These are phyloP conservation scores for Hypoxylon sp. DNA, from an alignment of 2,329 filamentous ascomycete genomes.

Conservation along the genomic window DNA sequence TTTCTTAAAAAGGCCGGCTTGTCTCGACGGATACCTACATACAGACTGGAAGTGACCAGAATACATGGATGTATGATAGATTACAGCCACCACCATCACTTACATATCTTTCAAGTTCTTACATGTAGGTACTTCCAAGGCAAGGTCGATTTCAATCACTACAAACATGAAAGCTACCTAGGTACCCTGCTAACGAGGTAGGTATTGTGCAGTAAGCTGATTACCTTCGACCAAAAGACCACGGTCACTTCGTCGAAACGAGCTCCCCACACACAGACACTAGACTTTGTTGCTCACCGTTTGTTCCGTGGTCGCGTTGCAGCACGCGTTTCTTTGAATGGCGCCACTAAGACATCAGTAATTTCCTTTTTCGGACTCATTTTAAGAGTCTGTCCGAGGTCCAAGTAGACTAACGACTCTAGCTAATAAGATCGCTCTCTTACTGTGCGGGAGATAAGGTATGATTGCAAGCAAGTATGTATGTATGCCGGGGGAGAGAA, in stretches of 20 bases:
- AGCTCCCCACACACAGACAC: not conserved
- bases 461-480: slow-evolving; percentile 8
- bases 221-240: not conserved
- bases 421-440: slow-evolving; percentile 11
- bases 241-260: not conserved
- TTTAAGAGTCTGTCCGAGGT: slow-evolving; percentile 34
- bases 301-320: slow-evolving; percentile 13
- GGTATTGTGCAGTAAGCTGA: not conserved
- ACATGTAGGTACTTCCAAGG: not conserved
- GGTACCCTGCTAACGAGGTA: not conserved
- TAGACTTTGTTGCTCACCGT: slow-evolving; percentile 2
- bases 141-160: not conserved
- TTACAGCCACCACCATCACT: not conserved
- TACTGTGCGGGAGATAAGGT: slow-evolving; percentile 25
- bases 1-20: not conserved
- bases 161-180: not conserved
- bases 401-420: slow-evolving; percentile 11
- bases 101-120: not conserved
- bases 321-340: slow-evolving; percentile 23
- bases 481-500: slow-evolving; percentile 4
- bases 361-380: slow-evolving; percentile 34
- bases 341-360: slow-evolving; percentile 31
- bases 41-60: not conserved
- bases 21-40: not conserved
- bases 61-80: not conserved